Conservation (phyloP, 202 grass and related monocot species). For the Saccharum hybrid region DNA sequence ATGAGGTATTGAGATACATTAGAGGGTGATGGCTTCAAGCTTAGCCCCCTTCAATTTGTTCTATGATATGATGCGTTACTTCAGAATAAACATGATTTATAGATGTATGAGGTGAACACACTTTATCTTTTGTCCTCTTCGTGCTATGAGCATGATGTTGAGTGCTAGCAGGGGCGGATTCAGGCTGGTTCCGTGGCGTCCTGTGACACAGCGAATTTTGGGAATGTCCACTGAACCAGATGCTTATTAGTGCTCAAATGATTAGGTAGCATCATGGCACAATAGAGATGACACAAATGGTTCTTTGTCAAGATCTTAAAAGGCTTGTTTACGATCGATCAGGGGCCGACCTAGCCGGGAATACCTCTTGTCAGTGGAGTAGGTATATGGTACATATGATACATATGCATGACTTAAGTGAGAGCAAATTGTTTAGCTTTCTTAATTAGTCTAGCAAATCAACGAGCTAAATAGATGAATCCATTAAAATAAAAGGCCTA, state of each 20-base stretch:
- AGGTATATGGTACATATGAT: too few relatives aligned
- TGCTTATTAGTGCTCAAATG: background rate
- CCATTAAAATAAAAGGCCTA: background rate
- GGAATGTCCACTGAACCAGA: background rate
- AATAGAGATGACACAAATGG: too few relatives aligned
- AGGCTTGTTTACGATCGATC: background rate
- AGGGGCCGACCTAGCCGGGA: background rate
- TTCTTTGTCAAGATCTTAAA: too few relatives aligned
- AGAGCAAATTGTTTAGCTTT: background rate
- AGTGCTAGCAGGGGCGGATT: background rate
- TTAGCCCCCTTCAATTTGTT: constrained; percentile 13
- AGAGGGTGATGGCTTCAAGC: constrained; percentile 12
- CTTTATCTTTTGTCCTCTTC: background rate
- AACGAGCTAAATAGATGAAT: background rate
- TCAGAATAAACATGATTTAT: background rate
- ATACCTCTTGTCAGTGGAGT: background rate
- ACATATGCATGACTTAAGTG: background rate
- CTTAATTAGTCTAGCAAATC: background rate
- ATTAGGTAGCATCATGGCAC: background rate
- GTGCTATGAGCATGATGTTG: background rate
- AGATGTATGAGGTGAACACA: background rate
- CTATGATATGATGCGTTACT: background rate
- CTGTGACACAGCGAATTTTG: background rate
- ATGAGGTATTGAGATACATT: background rate
- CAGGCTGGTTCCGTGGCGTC: background rate